Evolutionary conservation across 495 filamentous ascomycete species (phyloP).

Genomic region (Penicillium silybi): DNA sequence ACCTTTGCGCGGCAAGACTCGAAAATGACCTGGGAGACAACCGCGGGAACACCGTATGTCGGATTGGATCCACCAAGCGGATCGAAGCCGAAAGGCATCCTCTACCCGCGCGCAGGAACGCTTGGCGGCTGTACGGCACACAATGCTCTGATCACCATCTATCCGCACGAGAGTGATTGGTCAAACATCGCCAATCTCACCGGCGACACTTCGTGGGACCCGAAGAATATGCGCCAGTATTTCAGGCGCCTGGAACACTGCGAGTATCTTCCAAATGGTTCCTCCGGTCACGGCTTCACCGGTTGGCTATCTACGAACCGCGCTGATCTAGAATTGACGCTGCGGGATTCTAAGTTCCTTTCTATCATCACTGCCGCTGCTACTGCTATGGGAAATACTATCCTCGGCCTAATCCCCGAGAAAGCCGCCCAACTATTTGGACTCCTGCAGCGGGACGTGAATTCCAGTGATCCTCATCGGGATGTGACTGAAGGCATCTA

Average conservation of each 20-base stretch:
- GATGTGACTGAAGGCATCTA: conserved; percentile 19
- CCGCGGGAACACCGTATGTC: conserved; percentile 17
- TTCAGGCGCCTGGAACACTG: conserved; percentile 50
- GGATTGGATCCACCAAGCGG: too few species aligned
- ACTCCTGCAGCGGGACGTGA: too few species aligned
- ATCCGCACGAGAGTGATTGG: conserved; percentile 45
- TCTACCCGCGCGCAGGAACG: conserved; percentile 47
- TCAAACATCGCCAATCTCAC: conserved; percentile 41
- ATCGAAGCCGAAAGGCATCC: conserved; percentile 26
- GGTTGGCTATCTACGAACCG: conserved; percentile 54
- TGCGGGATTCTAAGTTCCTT: conserved; percentile 50
- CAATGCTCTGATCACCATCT: conserved; percentile 44
- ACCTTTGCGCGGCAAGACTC: conserved; percentile 36
- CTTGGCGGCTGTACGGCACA: conserved; percentile 46
- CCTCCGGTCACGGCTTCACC: conserved; percentile 51
- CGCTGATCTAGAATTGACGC: conserved; percentile 43
- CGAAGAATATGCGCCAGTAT: conserved; percentile 43
- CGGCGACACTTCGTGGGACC: conserved; percentile 39
- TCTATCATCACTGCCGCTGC: conserved; percentile 47
- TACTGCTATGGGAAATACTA: conserved; percentile 23
- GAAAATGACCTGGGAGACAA: conserved; percentile 42
- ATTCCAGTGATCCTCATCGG: too few species aligned
- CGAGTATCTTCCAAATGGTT: conserved; percentile 42
- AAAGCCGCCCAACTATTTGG: too few species aligned
- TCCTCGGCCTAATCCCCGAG: too few species aligned